Conservation (phyloP, 2,329 filamentous ascomycete species). For the Xylariaceae sp. region DNA sequence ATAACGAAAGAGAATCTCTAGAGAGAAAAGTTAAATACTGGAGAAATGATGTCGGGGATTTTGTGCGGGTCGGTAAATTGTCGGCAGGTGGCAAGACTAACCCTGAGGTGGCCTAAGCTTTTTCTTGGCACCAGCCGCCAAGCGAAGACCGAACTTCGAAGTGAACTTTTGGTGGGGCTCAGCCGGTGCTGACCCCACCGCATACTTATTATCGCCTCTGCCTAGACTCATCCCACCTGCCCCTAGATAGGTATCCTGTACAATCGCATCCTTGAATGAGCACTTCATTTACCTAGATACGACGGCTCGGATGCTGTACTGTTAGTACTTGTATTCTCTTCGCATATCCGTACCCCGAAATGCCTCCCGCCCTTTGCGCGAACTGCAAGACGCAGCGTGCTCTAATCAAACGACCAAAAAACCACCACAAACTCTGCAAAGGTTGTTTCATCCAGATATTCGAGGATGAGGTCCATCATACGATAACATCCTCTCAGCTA, state of each 20-base stretch:
- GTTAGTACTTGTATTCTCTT: background rate
- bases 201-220: too few relatives aligned
- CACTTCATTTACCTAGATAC: background rate
- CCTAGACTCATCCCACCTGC: too few relatives aligned
- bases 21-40: slow-evolving; percentile 27
- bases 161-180: too few relatives aligned
- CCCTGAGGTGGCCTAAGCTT: slow-evolving; percentile 2
- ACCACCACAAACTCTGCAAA: slow-evolving; percentile 88
- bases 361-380: slow-evolving; percentile 73
- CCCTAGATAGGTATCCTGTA: too few relatives aligned
- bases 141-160: background rate
- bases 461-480: slow-evolving; percentile 90
- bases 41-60: slow-evolving; percentile 19
- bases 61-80: slow-evolving; percentile 28
- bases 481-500: slow-evolving; percentile 73
- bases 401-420: slow-evolving; percentile 89
- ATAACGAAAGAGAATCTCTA: slow-evolving; percentile 29
- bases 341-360: slow-evolving; percentile 33
- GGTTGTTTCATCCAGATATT: slow-evolving; percentile 82
- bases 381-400: slow-evolving; percentile 72
- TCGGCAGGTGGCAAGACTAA: slow-evolving; percentile 18
- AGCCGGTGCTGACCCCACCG: too few relatives aligned
- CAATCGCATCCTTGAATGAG: too few relatives aligned
- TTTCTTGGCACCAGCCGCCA: background rate
- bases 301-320: background rate